Percentiles rank a stretch among this genome's conserved stretches.
Conservation (phyloP, 768 basidiomycete species). For the Calocybe gangraenosa region DNA sequence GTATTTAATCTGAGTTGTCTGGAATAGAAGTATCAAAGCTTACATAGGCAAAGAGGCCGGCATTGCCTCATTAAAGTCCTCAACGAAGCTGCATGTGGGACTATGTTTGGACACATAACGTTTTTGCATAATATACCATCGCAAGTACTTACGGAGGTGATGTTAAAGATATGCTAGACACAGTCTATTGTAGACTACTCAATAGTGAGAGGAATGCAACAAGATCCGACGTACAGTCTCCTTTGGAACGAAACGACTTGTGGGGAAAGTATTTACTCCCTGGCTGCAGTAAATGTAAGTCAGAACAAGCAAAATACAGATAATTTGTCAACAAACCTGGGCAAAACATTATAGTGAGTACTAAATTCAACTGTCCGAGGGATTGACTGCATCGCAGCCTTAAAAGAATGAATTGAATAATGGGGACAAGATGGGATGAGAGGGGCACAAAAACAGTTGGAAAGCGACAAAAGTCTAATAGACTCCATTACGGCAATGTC, state of each 20-base stretch:
- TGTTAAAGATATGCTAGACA: slow-evolving; percentile 21
- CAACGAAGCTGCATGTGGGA: slow-evolving; percentile 9
- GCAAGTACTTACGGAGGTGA: slow-evolving; percentile 48
- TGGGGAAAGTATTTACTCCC: slow-evolving; percentile 1
- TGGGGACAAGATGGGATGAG: not conserved
- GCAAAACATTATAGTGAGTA: not conserved
- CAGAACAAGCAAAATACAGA: not conserved
- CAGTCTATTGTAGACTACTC: slow-evolving; percentile 30
- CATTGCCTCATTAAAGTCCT: slow-evolving; percentile 6
- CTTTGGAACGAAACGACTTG: slow-evolving; percentile 4
- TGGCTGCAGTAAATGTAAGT: not conserved
- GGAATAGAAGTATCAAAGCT: no score
- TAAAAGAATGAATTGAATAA: not conserved
- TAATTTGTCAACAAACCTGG: not conserved
- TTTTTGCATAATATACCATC: no score
- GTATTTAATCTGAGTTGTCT: no score
- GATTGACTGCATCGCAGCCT: slow-evolving; percentile 3
- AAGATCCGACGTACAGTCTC: slow-evolving; percentile 9
- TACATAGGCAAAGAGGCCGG: no score
- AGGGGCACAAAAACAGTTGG: not conserved
- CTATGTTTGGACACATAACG: slow-evolving; percentile 33
- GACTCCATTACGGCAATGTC: slow-evolving; percentile 14
- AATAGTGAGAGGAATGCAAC: slow-evolving; percentile 1
- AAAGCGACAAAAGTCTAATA: slow-evolving; percentile 9
- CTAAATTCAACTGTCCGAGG: not conserved